Evolutionary conservation across 371 early-diverging fungal species (phyloP).

Genomic region (Batrachochytrium dendrobatidis): DNA sequence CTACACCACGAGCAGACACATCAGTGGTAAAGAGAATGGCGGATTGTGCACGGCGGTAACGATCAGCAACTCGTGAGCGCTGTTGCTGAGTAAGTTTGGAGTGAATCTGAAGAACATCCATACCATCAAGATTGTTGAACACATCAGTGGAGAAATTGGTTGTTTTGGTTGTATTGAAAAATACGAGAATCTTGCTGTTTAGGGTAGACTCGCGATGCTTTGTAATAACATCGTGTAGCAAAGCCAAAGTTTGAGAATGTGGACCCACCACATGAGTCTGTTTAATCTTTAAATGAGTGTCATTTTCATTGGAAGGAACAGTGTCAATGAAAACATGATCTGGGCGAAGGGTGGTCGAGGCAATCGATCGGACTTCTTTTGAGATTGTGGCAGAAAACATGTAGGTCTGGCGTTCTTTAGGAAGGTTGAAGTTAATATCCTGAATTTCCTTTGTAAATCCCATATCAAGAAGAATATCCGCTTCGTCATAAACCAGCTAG

Average conservation of each 20-base stretch:
- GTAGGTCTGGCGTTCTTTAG: slow-evolving; percentile 82
- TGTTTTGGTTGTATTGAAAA: slow-evolving; percentile 74
- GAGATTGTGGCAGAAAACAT: slow-evolving; percentile 98
- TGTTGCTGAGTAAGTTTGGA: slow-evolving; percentile 65
- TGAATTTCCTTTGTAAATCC: slow-evolving; percentile 94
- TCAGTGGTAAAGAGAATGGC: slow-evolving; percentile 93
- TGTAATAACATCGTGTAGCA: slow-evolving; percentile 55
- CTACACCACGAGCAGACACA: slow-evolving; percentile 99
- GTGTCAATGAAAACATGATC: slow-evolving; percentile 72
- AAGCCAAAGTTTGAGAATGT: slow-evolving; percentile 50
- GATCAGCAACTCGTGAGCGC: slow-evolving; percentile 63
- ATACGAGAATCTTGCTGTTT: slow-evolving; percentile 81
- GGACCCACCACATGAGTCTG: slow-evolving; percentile 68
- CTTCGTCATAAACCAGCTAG: slow-evolving; percentile 94
- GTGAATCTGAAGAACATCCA: slow-evolving; percentile 68
- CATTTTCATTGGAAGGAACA: slow-evolving; percentile 75
- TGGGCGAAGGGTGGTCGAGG: slow-evolving; percentile 56
- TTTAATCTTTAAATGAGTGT: slow-evolving; percentile 60
- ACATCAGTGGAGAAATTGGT: slow-evolving; percentile 57
- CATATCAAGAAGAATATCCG: slow-evolving; percentile 96
- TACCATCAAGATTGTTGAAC: slow-evolving; percentile 17
- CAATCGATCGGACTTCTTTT: slow-evolving; percentile 70
- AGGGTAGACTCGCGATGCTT: slow-evolving; percentile 38
- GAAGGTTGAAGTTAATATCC: slow-evolving; percentile 67
- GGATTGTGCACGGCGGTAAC: slow-evolving; percentile 57